These are phyloP conservation scores for Bipolaris oryzae DNA, from an alignment of 2,329 filamentous ascomycete species.

Conservation along the genomic window DNA sequence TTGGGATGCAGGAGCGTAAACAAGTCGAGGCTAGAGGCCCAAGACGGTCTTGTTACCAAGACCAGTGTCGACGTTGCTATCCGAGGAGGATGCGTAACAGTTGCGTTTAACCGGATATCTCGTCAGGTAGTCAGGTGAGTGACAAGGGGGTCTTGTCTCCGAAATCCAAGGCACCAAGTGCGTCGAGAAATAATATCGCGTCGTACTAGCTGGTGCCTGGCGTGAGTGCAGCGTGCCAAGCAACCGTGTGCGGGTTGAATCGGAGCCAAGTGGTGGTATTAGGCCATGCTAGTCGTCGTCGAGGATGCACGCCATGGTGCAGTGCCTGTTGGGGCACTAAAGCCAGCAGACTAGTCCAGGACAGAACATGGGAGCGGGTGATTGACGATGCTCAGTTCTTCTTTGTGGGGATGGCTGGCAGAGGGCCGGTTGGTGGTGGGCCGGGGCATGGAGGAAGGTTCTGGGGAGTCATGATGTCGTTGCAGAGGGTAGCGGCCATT, in stretches of 20 bases:
- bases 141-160: conserved; percentile 20
- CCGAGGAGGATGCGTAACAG: conserved; percentile 12
- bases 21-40: conserved; percentile 25
- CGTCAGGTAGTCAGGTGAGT: conserved; percentile 29
- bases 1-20: conserved; percentile 33
- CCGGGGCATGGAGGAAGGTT: conserved; percentile 57
- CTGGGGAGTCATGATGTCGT: conserved; percentile 48
- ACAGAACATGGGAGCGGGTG: conserved; percentile 21
- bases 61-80: conserved; percentile 23
- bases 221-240: conserved; percentile 26
- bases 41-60: conserved; percentile 24
- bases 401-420: conserved; percentile 55
- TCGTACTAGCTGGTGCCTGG: conserved; percentile 30
- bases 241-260: conserved; percentile 23
- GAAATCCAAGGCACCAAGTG: conserved; percentile 27
- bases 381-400: conserved; percentile 10
- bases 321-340: no score
- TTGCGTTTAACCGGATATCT: conserved; percentile 30
- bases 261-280: conserved; percentile 14
- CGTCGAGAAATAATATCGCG: conserved; percentile 30
- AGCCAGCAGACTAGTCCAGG: not conserved
- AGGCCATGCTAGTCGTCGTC: conserved; percentile 4
- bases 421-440: conserved; percentile 55
- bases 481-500: conserved; percentile 46
- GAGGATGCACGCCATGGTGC: not conserved